phyloP scores from a whole-genome alignment of 768 basidiomycete genomes.

The Boletus rubescentipes region DNA sequence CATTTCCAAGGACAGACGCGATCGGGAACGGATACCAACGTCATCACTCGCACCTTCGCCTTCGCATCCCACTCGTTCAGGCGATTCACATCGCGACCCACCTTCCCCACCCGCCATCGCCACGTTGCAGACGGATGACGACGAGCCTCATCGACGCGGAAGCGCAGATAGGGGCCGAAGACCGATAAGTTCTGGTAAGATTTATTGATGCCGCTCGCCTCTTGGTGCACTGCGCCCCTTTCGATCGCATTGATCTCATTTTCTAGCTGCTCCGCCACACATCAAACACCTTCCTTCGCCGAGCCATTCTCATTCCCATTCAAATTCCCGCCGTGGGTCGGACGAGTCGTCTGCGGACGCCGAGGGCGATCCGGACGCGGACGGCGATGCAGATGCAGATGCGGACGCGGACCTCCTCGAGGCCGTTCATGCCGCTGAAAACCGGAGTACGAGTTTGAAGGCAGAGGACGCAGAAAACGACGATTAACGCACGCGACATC shows the following conservation, averaged over 20 bases:
- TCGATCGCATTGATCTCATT: conserved; percentile 6
- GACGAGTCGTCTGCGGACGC: conserved; percentile 31
- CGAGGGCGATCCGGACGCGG: conserved; percentile 37
- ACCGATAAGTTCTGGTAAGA: conserved; percentile 30
- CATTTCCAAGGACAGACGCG: conserved; percentile 27
- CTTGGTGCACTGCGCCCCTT: background rate
- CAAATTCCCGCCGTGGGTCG: conserved; percentile 26
- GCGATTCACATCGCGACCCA: conserved; percentile 28
- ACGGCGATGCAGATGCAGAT: conserved; percentile 36
- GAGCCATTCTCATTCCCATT: conserved; percentile 23
- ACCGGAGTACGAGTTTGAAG: conserved; percentile 36
- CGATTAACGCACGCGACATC: conserved; percentile 8
- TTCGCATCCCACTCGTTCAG: conserved; percentile 11
- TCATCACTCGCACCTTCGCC: conserved; percentile 23
- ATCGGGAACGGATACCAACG: conserved; percentile 27
- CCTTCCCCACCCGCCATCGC: conserved; percentile 34
- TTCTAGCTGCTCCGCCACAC: conserved; percentile 15
- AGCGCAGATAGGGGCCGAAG: conserved; percentile 27
- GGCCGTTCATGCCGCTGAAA: conserved; percentile 51
- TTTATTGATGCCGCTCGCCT: background rate
- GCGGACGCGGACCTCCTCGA: conserved; percentile 49
- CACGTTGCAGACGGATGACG: conserved; percentile 30
- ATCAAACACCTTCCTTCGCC: conserved; percentile 28
- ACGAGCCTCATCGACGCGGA: conserved; percentile 20
- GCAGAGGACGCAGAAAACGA: conserved; percentile 27